These are phyloP conservation scores for Ophiobolus disseminans DNA, from an alignment of 2,329 filamentous ascomycete genomes.

Conservation along the genomic window DNA sequence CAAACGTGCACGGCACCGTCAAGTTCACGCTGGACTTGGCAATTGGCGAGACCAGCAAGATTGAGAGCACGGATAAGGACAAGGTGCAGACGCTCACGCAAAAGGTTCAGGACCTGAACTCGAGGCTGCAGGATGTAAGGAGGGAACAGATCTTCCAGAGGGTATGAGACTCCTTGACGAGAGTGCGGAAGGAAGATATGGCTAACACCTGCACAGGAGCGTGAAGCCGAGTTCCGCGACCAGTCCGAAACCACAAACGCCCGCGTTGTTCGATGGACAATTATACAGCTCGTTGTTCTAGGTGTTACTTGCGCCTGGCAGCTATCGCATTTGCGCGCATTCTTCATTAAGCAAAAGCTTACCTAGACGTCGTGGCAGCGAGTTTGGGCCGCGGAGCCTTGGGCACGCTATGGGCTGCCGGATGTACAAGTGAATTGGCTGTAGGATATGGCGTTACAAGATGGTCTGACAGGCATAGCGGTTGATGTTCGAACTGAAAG, in stretches of 20 bases:
- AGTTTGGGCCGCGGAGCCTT: not conserved
- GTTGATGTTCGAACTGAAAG: conserved; percentile 3
- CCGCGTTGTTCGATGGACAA: conserved; percentile 90
- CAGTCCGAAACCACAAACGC: conserved; percentile 93
- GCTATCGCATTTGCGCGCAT: conserved; percentile 89
- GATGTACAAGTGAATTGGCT: conserved; percentile 18
- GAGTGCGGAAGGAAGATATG: not conserved
- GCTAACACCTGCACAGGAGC: conserved; percentile 68
- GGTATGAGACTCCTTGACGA: conserved; percentile 59
- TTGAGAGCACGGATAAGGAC: conserved; percentile 90
- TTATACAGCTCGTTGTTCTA: conserved; percentile 86
- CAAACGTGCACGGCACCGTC: conserved; percentile 74
- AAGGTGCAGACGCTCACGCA: conserved; percentile 90
- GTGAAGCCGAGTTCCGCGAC: conserved; percentile 96
- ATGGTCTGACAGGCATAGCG: conserved; percentile 13
- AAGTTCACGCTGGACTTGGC: conserved; percentile 87
- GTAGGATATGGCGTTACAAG: conserved; percentile 30
- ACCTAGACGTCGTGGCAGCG: conserved; percentile 69
- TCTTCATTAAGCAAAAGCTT: conserved; percentile 99
- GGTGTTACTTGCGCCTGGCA: conserved; percentile 95
- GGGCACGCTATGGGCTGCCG: conserved; percentile 2
- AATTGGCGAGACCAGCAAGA: conserved; percentile 91
- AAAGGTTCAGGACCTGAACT: conserved; percentile 89
- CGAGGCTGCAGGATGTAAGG: conserved; percentile 83
- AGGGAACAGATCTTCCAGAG: conserved; percentile 96